A percentile compares a stretch with the other conserved stretches of the same genome.
Evolutionary conservation across 148 eudicot genomes (phyloP).

Genomic region (Persicaria maculosa): DNA sequence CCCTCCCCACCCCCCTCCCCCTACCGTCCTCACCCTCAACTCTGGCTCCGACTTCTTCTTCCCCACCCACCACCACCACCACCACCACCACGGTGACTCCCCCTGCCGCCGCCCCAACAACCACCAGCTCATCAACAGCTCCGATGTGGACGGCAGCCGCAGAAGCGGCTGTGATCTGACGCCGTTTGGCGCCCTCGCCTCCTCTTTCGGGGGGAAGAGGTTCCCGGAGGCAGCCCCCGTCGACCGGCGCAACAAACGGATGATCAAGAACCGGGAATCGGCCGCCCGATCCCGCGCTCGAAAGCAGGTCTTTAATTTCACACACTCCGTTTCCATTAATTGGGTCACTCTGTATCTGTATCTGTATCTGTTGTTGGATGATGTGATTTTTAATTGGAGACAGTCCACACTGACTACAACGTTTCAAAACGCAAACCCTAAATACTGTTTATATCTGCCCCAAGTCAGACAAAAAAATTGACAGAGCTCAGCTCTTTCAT

Average conservation of each 20-base stretch:
- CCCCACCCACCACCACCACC: not conserved
- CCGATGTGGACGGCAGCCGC: not conserved
- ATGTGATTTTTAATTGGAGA: no score
- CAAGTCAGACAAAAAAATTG: no score
- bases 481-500: no score
- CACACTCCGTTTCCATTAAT: no score
- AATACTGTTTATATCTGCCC: no score
- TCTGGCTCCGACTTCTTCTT: not conserved
- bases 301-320: not conserved
- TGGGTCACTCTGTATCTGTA: no score
- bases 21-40: not conserved
- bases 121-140: not conserved
- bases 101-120: not conserved
- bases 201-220: not conserved
- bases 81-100: not conserved
- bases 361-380: no score
- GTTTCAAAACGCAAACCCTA: no score
- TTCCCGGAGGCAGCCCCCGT: not conserved
- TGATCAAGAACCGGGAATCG: constrained; percentile 7
- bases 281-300: constrained; percentile 11
- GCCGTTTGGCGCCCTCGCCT: not conserved
- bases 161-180: not conserved
- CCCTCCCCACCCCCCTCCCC: not conserved
- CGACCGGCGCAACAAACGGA: not conserved
- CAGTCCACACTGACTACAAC: no score